These are phyloP conservation scores for Hymenotorrendiella dingleyae DNA, from an alignment of 2,329 filamentous ascomycete species.

Conservation along the genomic window DNA sequence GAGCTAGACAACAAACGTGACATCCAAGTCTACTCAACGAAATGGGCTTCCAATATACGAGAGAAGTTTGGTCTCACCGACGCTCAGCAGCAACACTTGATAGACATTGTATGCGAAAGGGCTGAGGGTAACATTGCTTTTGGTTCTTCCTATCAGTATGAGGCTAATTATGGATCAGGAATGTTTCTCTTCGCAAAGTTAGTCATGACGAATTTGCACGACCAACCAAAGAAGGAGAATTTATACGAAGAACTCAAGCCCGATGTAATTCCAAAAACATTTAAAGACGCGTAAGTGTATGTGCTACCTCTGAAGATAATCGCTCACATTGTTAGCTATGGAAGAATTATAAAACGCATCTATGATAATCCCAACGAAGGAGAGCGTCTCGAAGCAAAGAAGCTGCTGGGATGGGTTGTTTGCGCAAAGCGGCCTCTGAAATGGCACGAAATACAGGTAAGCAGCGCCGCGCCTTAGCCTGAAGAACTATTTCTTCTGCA, in stretches of 20 bases:
- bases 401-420: conserved; percentile 33
- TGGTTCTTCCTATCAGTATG: too few species aligned
- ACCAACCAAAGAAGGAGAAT: conserved; percentile 5
- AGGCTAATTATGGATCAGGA: too few species aligned
- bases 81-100: conserved; percentile 2
- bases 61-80: conserved; percentile 20
- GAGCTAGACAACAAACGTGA: conserved; percentile 28
- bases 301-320: too few species aligned
- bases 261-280: conserved; percentile 8
- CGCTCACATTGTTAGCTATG: too few species aligned
- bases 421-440: conserved; percentile 35
- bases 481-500: too few species aligned
- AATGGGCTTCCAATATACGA: conserved; percentile 20
- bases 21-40: conserved; percentile 26
- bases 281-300: conserved; percentile 16
- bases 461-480: too few species aligned
- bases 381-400: too few species aligned
- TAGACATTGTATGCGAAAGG: conserved; percentile 12
- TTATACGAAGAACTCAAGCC: conserved; percentile 10
- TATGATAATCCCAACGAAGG: too few species aligned
- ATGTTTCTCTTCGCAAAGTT: conserved; percentile 32
- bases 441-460: conserved; percentile 39
- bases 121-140: conserved; percentile 20
- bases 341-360: too few species aligned
- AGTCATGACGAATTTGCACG: conserved; percentile 24